phyloP scores from a whole-genome alignment of 2,329 filamentous ascomycete species.

The Fusarium metavorans region DNA sequence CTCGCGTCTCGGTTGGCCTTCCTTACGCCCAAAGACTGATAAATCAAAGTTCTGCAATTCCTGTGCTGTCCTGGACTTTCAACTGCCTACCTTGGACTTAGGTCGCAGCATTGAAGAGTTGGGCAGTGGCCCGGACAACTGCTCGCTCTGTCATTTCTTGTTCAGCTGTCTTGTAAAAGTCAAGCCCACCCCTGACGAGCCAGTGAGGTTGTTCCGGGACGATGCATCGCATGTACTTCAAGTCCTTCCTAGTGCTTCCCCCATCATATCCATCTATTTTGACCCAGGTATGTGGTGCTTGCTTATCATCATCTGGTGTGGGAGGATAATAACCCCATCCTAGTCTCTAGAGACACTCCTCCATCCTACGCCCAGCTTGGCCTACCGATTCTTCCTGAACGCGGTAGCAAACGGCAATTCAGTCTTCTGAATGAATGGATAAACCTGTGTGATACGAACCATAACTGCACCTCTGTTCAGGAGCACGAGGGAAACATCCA shows the following conservation, averaged over 20 bases:
- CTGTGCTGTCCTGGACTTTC: neutral
- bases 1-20: neutral
- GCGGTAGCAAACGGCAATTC: neutral
- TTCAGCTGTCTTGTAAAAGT: neutral
- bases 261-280: neutral
- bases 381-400: neutral
- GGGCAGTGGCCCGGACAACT: neutral
- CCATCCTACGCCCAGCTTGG: neutral
- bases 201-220: neutral
- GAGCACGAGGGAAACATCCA: neutral
- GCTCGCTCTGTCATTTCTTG: neutral
- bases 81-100: neutral
- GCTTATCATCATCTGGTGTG: neutral
- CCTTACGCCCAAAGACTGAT: neutral
- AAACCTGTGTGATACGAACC: neutral
- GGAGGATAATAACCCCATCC: neutral
- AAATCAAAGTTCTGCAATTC: neutral
- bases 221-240: neutral
- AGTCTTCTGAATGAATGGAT: neutral
- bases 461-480: neutral
- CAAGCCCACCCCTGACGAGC: neutral
- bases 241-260: too few relatives aligned
- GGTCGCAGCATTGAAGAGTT: neutral
- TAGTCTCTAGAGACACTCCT: neutral
- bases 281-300: neutral